These are phyloP conservation scores for Talaromyces atroroseus DNA, from an alignment of 2,329 filamentous ascomycete species.

Conservation along the genomic window DNA sequence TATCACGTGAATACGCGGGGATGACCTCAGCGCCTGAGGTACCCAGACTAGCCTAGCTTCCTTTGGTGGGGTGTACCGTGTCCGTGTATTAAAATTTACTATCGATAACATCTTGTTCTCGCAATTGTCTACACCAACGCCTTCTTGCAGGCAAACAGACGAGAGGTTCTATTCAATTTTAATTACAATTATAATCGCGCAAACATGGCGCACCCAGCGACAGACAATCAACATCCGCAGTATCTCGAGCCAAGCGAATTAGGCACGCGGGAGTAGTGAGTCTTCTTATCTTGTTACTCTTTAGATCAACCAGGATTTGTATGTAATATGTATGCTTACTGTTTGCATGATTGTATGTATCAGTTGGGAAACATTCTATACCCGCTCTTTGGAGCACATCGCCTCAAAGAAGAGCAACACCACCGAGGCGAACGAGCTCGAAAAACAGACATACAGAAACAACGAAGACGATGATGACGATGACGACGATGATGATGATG, in stretches of 20 bases:
- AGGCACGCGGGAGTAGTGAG: constrained; percentile 86
- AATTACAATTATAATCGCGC: not conserved
- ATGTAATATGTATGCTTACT: too few relatives aligned
- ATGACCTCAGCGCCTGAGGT: not conserved
- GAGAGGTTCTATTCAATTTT: too few relatives aligned
- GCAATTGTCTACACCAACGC: not conserved
- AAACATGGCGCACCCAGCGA: not conserved
- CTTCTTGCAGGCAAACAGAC: too few relatives aligned
- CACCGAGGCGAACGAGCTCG: not conserved
- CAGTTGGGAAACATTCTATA: constrained; percentile 61
- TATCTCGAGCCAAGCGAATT: constrained; percentile 73
- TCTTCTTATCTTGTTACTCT: constrained; percentile 16
- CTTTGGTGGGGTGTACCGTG: constrained; percentile 2
- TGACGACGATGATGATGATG: constrained; percentile 62
- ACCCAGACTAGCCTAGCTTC: not conserved
- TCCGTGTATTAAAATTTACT: not conserved
- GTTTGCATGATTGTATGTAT: not conserved
- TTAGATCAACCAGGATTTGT: too few relatives aligned
- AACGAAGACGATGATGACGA: constrained; percentile 60
- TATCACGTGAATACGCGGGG: not conserved
- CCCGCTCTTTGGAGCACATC: constrained; percentile 37
- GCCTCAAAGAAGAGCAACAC: constrained; percentile 21
- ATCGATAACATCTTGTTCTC: not conserved
- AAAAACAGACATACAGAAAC: constrained; percentile 52
- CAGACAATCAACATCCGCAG: constrained; percentile 36